These are phyloP conservation scores for Cercophora scortea DNA, from an alignment of 495 filamentous ascomycete species.

Conservation along the genomic window DNA sequence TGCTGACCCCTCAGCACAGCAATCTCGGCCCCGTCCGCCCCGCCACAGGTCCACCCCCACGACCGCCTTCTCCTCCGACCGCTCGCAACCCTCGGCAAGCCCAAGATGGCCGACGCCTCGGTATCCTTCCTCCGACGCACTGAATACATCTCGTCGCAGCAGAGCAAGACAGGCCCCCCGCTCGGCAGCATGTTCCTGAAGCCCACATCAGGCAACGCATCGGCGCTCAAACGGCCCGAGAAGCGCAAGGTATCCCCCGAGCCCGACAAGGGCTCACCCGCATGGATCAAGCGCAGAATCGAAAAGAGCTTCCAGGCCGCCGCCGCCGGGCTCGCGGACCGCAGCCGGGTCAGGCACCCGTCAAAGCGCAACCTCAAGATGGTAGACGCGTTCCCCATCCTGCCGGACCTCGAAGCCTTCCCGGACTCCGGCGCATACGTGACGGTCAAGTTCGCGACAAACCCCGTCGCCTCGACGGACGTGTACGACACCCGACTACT, in stretches of 20 bases:
- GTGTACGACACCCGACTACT: slow-evolving; percentile 76
- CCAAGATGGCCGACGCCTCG: slow-evolving; percentile 51
- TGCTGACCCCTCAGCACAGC: slow-evolving; percentile 42
- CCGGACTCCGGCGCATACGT: slow-evolving; percentile 83
- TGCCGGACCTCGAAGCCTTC: slow-evolving; percentile 83
- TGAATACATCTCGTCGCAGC: slow-evolving; percentile 82
- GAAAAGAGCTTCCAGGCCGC: slow-evolving; percentile 82
- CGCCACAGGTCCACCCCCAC: slow-evolving; percentile 65
- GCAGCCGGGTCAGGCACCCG: slow-evolving; percentile 71
- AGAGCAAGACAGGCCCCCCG: slow-evolving; percentile 14
- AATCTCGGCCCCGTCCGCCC: slow-evolving; percentile 65
- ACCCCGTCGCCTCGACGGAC: slow-evolving; percentile 54
- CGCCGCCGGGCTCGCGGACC: slow-evolving; percentile 56
- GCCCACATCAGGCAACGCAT: slow-evolving; percentile 32
- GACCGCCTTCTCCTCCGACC: slow-evolving; percentile 76
- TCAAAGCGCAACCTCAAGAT: slow-evolving; percentile 69
- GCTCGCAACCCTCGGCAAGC: slow-evolving; percentile 73
- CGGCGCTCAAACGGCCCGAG: slow-evolving; percentile 25
- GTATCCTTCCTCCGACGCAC: slow-evolving; percentile 94
- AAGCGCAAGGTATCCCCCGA: slow-evolving; percentile 38
- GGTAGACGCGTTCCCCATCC: slow-evolving; percentile 69
- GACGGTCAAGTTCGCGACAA: slow-evolving; percentile 79
- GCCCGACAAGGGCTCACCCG: slow-evolving; percentile 62
- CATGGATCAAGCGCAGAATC: slow-evolving; percentile 72
- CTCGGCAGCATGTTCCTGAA: slow-evolving; percentile 23